Conservation (phyloP, 139 green algal genomes). For the Chlorella sorokiniana region DNA sequence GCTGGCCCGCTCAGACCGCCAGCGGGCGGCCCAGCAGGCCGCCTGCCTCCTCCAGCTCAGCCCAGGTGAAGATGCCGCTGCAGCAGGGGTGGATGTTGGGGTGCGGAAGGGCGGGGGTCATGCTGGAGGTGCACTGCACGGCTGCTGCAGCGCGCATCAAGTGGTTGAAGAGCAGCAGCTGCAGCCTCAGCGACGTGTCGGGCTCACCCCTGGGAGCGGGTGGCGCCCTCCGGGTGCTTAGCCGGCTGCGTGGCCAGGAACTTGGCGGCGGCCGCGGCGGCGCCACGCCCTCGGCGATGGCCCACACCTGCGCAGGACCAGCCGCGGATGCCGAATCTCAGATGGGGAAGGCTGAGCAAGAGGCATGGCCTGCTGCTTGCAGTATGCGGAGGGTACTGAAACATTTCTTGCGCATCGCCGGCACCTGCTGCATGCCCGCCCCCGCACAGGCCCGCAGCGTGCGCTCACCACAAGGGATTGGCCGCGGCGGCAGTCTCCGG, state of each 20-base stretch:
- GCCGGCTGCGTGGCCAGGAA: constrained; percentile 56
- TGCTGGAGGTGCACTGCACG: not conserved
- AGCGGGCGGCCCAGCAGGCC: constrained; percentile 33
- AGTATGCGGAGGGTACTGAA: no score
- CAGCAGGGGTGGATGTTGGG: not conserved
- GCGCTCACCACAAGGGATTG: constrained; percentile 80
- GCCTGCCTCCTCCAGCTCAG: constrained; percentile 21
- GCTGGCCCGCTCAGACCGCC: not conserved
- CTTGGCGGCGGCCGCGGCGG: constrained; percentile 73
- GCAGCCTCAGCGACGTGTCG: not conserved
- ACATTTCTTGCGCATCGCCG: no score
- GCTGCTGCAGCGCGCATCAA: not conserved
- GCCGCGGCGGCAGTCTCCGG: constrained; percentile 92
- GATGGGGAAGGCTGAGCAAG: not conserved
- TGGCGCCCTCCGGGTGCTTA: constrained; percentile 28
- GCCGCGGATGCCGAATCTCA: no score
- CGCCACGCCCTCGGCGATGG: constrained; percentile 89
- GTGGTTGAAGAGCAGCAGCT: not conserved
- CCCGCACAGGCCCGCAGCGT: not conserved
- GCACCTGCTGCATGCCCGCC: not conserved
- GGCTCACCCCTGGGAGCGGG: constrained; percentile 26
- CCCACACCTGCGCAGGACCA: constrained; percentile 86
- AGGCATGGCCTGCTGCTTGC: no score
- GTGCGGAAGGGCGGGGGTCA: not conserved
- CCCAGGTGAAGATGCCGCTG: constrained; percentile 19